phyloP scores from a whole-genome alignment of 1,284 basidiomycete species.

The Cryptococcus sp. region DNA sequence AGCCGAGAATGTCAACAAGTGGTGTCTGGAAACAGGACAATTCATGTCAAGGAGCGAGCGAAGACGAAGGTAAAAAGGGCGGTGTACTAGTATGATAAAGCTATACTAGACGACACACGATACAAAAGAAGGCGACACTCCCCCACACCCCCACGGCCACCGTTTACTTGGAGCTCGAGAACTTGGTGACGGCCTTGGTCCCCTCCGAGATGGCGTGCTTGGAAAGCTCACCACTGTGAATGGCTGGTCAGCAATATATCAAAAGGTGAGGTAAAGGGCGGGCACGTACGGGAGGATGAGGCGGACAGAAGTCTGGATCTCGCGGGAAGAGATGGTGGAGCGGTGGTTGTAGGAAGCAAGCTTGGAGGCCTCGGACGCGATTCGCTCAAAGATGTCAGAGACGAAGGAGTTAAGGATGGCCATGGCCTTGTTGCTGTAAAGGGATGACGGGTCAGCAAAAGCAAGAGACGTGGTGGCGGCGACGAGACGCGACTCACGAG shows the following conservation, averaged over 20 bases:
- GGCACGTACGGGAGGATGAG: conserved; percentile 86
- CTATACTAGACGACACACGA: conserved; percentile 1
- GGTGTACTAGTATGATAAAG: conserved; percentile 1
- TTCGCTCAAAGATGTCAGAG: conserved; percentile 90
- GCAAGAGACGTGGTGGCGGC: not conserved
- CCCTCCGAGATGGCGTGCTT: conserved; percentile 84
- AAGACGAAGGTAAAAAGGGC: conserved; percentile 28
- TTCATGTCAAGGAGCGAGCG: conserved; percentile 27
- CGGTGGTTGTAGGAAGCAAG: conserved; percentile 90
- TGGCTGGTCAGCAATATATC: conserved; percentile 27
- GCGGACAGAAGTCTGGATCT: conserved; percentile 87
- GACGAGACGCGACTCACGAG: conserved; percentile 38
- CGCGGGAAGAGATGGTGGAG: conserved; percentile 88
- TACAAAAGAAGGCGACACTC: conserved; percentile 8
- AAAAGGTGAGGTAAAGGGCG: conserved; percentile 69
- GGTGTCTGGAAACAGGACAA: conserved; percentile 16
- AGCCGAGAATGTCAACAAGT: not conserved
- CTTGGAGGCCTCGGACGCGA: conserved; percentile 85
- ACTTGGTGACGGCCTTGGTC: conserved; percentile 57
- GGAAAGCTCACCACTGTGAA: conserved; percentile 59
- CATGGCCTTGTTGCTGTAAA: conserved; percentile 88
- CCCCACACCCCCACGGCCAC: not conserved
- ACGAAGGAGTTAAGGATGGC: conserved; percentile 89
- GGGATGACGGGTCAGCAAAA: not conserved
- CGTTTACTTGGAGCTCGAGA: conserved; percentile 54